Evolutionary conservation across 1,284 basidiomycete species (phyloP), one percentile per base, ranked within the genome.

Genomic region (Apiotrichum mycotoxinovorans): DNA sequence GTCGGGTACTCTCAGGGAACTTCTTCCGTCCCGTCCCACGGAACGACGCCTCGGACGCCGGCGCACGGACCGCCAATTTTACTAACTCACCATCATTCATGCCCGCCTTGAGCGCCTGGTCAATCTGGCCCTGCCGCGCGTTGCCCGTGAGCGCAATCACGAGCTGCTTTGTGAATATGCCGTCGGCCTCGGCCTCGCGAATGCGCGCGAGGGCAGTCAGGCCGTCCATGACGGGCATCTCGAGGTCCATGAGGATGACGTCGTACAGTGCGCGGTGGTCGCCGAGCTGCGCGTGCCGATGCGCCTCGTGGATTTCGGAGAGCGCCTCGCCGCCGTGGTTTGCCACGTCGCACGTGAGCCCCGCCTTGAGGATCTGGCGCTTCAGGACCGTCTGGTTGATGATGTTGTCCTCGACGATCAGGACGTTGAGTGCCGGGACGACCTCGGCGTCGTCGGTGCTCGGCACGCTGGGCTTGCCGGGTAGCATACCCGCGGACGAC

Each of bases 361-460:
- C 70, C 1, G 68, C 66, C 50, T 68, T 71, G 20, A 60, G 57
- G n/a, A 79, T 62, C 51, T 77, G 75, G 0, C 74, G 67, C 44
- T 63, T 61, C 5, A 78, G 62, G 9, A 78, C 68, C 17, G 69
- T 73, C 54, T 73, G 74, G 46, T 75, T 76, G 65, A 79, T 75
- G n/a, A 71, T 54, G 51, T 78, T 78, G 58, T 79, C 77, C 50
- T 66, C 66, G 23, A 68, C 63, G 12, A 66, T 57, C 15, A 68
- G 57, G 18, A 65, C 49, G 40, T 60, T 60, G 23, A 52, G 46
- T 23, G 44, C 25, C 27, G 40, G 30, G 30, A 3, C 8, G 17
- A n/a, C 18, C 4, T 38, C 37, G 3, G 15, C 17, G 20, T 41
- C 40, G 20, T 8, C 40, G 40, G 30, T 12, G 30, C 30, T 30